Evolutionary conservation across 331 rosid species (phyloP), one percentile per base, ranked within the genome.

Genomic region (Acacia pycnantha): DNA sequence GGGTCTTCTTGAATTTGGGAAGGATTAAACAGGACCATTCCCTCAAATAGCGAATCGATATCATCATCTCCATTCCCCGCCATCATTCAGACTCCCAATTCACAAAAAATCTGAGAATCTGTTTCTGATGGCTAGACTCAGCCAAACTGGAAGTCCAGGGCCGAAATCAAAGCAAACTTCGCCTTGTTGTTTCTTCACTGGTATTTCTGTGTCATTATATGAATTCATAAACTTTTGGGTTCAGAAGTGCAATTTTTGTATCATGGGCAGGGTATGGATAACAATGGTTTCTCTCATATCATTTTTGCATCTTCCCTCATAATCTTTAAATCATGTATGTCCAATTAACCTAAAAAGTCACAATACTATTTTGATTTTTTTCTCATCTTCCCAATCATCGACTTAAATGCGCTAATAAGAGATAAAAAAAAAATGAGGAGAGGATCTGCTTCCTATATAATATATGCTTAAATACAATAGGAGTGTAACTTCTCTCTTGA

Each of bases 31-130:
- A 93, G 85, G 0, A 84, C 91, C 97, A 93, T 93, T 48, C 97
- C 97, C 77, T 91, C 97, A 64, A 93, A 93, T 41, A 93, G 88
- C 4, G 97, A 93, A 83, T 89, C 97, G 81, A 86, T 87, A n/a
- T 92, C 94, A 74, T 74, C 84, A 18, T 79, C 82, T 70, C 78
- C 67, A 73, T 37, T 83, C 50, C 54, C 47, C 40, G 69, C 83
- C 85, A 85, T 81, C 51, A 21, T 73, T 41, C 24, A 50, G 61
- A 77, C 53, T 65, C n/a, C 71, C 77, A 41, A 79, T 5, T 58
- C 35, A 33, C 65, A n/a, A 7, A 37, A 65, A 19, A 21, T 54
- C 37, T 21, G 27, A 74, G 29, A 15, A 15, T 24, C 31, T 24
- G 41, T 46, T 27, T 48, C 61, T 16, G 76, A 47, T 21, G 43